Base-by-base conservation (phyloP, 106 monocot species). In the Triglochin maritima region DNA sequence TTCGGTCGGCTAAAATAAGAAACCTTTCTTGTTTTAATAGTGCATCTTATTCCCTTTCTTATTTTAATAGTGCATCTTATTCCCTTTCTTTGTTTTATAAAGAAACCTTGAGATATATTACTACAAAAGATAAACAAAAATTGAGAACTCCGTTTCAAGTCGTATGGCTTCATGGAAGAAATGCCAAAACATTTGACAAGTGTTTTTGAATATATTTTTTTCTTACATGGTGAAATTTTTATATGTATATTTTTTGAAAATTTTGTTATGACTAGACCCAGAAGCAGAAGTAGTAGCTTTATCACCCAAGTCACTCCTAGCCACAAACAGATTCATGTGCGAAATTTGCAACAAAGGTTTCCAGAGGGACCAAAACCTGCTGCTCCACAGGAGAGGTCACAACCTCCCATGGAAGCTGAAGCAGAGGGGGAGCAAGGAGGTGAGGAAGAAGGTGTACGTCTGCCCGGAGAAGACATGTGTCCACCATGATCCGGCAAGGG, bases 371-470 rank as follows among this genome's bases (percentile, higher is more conserved):
- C 65, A 65, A 14, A 65, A 65, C 65, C 65, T 65, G 65, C 65
- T 49, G 65, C 47, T 65, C 12, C 65, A 65, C 47, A 48, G 65
- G 49, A 65, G 65, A 29, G 65, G 65, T 11, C 65, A 65, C 14
- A 65, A 65, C n/a, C 65, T 65, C 50, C 65, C 65, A 7, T 65
- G 65, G 65, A 65, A 65, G 65, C 65, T 65, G 14, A 65, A 65
- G 48, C 65, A 65, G 15, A 65, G 65, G 10, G 4, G 49, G 6
- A 17, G 50, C 15, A 65, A 65, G 65, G 65, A 65, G n/a, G 15
- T 78, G 77, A 74, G 72, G 72, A 87, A 87, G 80, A 87, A 87
- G 83, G 87, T 87, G 12, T 87, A 87, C 66, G 57, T 87, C 4
- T 87, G 87, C 75, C 87, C 87, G 1, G 87, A 87, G 66, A 50